These are phyloP conservation scores for Globisporangium perplexum DNA, from an alignment of 352 stramenopile genomes.

Conservation along the genomic window DNA sequence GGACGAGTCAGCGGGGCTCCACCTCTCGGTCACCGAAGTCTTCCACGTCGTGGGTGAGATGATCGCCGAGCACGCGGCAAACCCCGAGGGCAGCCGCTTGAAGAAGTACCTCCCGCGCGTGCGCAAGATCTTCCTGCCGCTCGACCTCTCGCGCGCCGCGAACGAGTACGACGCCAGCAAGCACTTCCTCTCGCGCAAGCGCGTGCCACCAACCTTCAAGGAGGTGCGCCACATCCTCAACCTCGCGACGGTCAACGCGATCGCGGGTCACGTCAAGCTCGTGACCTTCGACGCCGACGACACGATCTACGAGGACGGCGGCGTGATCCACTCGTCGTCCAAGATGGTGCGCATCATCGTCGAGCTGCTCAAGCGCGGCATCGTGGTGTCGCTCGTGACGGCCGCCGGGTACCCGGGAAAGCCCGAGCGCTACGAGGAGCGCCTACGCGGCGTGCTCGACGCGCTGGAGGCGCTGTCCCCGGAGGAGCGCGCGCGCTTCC, in stretches of 20 bases:
- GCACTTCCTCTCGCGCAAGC: slow-evolving; percentile 72
- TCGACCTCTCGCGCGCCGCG: slow-evolving; percentile 62
- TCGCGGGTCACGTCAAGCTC: slow-evolving; percentile 68
- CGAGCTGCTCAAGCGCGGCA: slow-evolving; percentile 51
- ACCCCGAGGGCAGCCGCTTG: slow-evolving; percentile 33
- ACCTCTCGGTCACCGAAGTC: slow-evolving; percentile 57
- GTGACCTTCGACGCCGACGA: slow-evolving; percentile 85
- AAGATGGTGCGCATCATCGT: slow-evolving; percentile 72
- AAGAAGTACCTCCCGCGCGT: slow-evolving; percentile 58
- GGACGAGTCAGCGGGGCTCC: slow-evolving; percentile 49
- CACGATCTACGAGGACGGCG: slow-evolving; percentile 84
- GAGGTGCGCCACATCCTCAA: slow-evolving; percentile 85
- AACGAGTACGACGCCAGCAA: slow-evolving; percentile 67
- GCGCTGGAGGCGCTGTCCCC: slow-evolving; percentile 39
- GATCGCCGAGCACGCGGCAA: slow-evolving; percentile 62
- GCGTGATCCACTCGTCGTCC: slow-evolving; percentile 56
- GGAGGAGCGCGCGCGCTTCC: slow-evolving; percentile 62
- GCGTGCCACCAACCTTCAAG: slow-evolving; percentile 79
- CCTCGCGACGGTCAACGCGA: slow-evolving; percentile 67
- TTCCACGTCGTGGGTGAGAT: slow-evolving; percentile 74
- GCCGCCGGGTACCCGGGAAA: slow-evolving; percentile 73
- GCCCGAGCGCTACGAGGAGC: slow-evolving; percentile 62
- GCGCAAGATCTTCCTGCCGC: slow-evolving; percentile 63
- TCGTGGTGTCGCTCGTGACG: slow-evolving; percentile 81
- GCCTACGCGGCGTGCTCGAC: slow-evolving; percentile 73